Base-by-base conservation (phyloP, 1,139 yeast genomes). In the Scheffersomyces quercinus region DNA sequence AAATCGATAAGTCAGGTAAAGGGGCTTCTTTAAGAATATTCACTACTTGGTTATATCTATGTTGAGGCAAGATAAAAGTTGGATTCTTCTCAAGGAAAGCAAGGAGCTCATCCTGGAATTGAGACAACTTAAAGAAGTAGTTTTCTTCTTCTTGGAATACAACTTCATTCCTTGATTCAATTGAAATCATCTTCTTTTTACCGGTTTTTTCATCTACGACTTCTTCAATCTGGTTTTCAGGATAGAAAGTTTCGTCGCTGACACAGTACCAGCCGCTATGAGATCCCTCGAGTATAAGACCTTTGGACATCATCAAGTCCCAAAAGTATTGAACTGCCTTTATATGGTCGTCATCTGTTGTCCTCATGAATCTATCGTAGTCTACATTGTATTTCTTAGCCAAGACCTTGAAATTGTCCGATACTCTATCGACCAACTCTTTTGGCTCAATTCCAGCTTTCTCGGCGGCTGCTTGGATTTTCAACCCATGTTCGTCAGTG, bases 201-300 rank as follows among this genome's bases (percentile, higher is more conserved):
- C 76, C 77, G 1, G 72, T 61, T 7, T 20, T 20, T 6, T 61
- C 62, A 37, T 73, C 79, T 7, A 54, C 54, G 0, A 67, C 54
- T 49, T 79, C 75, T 38, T 77, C 79, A 33, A 88, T 81, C 62
- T 89, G 96, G 3, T 81, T 67, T 48, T 85, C 95, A 0, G 99
- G 90, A 56, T 88, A 91, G 58, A 93, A 93, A 0, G 98, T 86
- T 64, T 93, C 99, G 59, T 95, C 99, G 41, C 96, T 85, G 5
- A 91, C 73, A 8, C 96, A 88, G 60, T 95, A 93, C 98, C 98
- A 93, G 1, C 99, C 99, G 40, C 80, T 67, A 62, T 93, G 99
- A 26, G 77, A 67, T 3, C 96, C 97, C 58, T 85, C 79, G 59
- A 90, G 89, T 3, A 95, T 86, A 53, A 70, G 80, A 0, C 89